These are phyloP conservation scores for Syzygium oleosum DNA, from an alignment of 345 rosid genomes.

Conservation along the genomic window DNA sequence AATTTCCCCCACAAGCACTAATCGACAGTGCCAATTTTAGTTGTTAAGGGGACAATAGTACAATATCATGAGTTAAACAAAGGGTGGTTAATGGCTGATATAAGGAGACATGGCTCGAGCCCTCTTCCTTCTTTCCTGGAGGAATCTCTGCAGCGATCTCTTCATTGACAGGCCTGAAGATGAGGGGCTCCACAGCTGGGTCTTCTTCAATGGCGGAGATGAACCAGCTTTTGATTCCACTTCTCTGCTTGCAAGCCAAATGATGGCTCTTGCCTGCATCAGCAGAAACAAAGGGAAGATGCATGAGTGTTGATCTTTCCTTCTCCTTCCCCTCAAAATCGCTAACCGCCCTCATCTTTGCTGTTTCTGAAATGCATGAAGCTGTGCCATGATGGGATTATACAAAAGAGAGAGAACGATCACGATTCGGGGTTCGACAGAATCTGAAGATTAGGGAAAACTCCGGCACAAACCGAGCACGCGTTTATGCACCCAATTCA, in stretches of 20 bases:
- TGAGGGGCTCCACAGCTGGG: constrained; percentile 2
- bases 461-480: not conserved
- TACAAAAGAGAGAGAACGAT: not conserved
- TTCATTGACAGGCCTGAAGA: constrained; percentile 16
- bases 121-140: constrained; percentile 23
- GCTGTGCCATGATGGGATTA: not conserved
- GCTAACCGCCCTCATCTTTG: not conserved
- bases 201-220: not conserved
- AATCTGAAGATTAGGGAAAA: too few species aligned
- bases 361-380: not conserved
- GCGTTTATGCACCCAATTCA: not conserved
- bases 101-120: constrained; percentile 2
- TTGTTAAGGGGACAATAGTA: not conserved
- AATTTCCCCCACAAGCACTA: not conserved
- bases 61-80: not conserved
- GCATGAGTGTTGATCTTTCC: not conserved
- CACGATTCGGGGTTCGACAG: not conserved
- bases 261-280: constrained; percentile 21
- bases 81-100: not conserved
- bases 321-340: not conserved
- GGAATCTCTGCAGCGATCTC: constrained; percentile 30
- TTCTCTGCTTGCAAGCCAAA: constrained; percentile 17
- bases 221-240: constrained; percentile 1
- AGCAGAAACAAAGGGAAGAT: not conserved
- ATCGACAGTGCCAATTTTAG: not conserved